Conservation (phyloP, 176 grass and related monocot genomes). For the Musa itinerans region DNA sequence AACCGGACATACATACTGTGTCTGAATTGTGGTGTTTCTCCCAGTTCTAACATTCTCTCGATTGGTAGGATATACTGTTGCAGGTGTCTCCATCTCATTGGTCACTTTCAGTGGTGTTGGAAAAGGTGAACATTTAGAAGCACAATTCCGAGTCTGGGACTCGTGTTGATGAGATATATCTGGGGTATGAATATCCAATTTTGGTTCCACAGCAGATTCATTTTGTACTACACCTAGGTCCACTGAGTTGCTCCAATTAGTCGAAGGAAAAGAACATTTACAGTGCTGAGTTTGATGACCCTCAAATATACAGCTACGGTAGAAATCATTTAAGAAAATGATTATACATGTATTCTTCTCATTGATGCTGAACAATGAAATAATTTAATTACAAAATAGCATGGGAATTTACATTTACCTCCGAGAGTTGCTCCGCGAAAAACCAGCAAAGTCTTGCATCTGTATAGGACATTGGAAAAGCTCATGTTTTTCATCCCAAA, state of each 20-base stretch:
- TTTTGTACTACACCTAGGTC: not conserved
- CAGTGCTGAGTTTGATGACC: conserved; percentile 15
- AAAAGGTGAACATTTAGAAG: conserved; percentile 30
- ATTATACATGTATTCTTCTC: not conserved
- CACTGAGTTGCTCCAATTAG: conserved; percentile 7
- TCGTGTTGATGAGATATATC: conserved; percentile 16
- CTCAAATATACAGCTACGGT: conserved; percentile 28
- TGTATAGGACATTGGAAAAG: conserved; percentile 23
- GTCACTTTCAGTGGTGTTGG: conserved; percentile 23
- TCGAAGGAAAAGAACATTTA: not conserved
- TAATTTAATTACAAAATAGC: not conserved
- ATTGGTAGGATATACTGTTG: conserved; percentile 21
- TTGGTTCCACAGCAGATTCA: conserved; percentile 15
- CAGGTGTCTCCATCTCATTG: conserved; percentile 26
- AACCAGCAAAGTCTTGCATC: conserved; percentile 21
- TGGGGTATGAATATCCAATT: not conserved
- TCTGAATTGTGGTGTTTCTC: conserved; percentile 12
- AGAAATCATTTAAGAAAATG: not conserved
- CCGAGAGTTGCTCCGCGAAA: conserved; percentile 16
- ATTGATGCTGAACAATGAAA: not conserved
- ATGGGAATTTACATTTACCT: not conserved
- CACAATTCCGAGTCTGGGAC: conserved; percentile 12
- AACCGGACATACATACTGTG: conserved; percentile 19
- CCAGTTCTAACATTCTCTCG: conserved; percentile 22
- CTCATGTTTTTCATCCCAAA: conserved; percentile 20